These are phyloP conservation scores for Cyclotella cryptica DNA, from an alignment of 108 stramenopile species.

Conservation along the genomic window DNA sequence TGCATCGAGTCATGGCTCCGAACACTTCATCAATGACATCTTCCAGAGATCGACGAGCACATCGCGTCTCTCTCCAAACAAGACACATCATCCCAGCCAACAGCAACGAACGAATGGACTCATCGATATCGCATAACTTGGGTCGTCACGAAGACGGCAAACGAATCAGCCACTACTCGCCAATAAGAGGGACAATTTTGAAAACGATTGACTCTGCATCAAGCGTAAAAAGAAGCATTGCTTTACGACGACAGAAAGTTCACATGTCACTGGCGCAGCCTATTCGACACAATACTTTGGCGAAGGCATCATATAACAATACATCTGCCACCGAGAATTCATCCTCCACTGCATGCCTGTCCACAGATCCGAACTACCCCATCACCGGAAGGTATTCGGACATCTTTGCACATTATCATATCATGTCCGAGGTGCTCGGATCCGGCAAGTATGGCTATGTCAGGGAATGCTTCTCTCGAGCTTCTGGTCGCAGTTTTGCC, in stretches of 20 bases:
- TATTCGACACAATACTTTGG: neutral
- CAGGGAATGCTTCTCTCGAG: conserved; percentile 39
- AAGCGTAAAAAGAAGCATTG: neutral
- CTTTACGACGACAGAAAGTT: neutral
- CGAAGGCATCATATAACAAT: neutral
- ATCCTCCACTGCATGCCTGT: neutral
- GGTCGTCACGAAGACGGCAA: neutral
- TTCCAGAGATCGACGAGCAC: neutral
- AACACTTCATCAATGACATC: neutral
- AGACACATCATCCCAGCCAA: neutral
- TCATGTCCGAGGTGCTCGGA: conserved; percentile 18
- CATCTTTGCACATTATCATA: conserved; percentile 20
- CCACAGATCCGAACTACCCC: neutral
- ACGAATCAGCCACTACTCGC: too few species aligned
- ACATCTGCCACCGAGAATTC: conserved; percentile 5
- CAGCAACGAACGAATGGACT: neutral
- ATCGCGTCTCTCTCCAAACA: neutral
- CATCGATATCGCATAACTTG: neutral
- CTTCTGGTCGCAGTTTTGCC: conserved; percentile 50
- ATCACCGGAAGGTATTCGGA: conserved; percentile 22
- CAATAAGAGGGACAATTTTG: too few species aligned
- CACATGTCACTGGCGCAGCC: neutral
- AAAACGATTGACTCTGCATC: too few species aligned
- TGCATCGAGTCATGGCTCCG: too few species aligned
- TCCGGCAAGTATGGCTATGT: conserved; percentile 36